phyloP scores from a whole-genome alignment of 495 filamentous ascomycete species.

The Eremomyces bilateralis region DNA sequence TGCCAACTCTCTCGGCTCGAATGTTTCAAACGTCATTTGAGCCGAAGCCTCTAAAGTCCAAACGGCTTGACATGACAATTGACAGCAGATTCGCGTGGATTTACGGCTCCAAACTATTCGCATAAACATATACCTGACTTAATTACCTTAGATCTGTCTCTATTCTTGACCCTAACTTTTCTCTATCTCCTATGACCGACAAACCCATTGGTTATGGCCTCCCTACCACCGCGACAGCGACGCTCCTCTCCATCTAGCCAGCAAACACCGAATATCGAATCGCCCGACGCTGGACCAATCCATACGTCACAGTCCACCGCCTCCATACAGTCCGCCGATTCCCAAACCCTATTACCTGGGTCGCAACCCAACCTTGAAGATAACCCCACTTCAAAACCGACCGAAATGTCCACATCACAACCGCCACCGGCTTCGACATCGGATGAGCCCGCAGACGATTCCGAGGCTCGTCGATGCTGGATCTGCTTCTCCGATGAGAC shows the following conservation, averaged over 20 bases:
- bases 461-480: conserved; percentile 52
- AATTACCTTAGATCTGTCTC: too few species aligned
- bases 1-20: too few species aligned
- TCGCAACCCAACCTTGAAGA: conserved; percentile 17
- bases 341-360: conserved; percentile 15
- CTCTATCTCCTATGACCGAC: too few species aligned
- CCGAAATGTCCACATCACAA: not conserved
- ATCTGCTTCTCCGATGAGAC: conserved; percentile 78
- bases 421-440: not conserved
- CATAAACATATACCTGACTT: too few species aligned
- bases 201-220: conserved; percentile 13
- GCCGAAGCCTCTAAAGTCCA: too few species aligned
- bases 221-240: conserved; percentile 9
- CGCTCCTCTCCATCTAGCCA: too few species aligned
- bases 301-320: conserved; percentile 4
- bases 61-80: too few species aligned
- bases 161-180: too few species aligned
- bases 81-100: too few species aligned
- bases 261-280: not conserved
- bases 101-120: too few species aligned
- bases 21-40: too few species aligned
- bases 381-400: conserved; percentile 1
- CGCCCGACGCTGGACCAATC: conserved; percentile 2
- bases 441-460: conserved; percentile 3
- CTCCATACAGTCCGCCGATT: conserved; percentile 8